Evolutionary conservation across 176 grass and related monocot genomes (phyloP).

Genomic region (Raddia guianensis): DNA sequence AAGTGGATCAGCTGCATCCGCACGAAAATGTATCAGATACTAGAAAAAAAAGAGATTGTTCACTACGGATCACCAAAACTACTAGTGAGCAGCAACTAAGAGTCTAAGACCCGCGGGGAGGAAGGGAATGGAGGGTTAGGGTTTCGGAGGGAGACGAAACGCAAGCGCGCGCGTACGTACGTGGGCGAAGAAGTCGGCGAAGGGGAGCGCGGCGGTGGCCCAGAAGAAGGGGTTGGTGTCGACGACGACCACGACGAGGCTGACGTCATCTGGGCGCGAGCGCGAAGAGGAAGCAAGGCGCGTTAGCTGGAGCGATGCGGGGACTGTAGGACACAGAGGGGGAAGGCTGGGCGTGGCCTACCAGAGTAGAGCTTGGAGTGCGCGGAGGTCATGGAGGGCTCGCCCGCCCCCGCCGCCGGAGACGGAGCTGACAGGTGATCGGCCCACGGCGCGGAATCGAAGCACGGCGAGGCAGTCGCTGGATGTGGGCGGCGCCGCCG

Average conservation of each 20-base stretch:
- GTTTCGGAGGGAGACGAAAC: neutral
- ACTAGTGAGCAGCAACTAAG: too few species aligned
- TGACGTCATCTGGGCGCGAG: constrained; percentile 69
- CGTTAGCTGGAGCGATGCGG: neutral
- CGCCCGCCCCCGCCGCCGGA: neutral
- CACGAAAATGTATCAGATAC: neutral
- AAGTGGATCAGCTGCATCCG: constrained; percentile 74
- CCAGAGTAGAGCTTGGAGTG: constrained; percentile 76
- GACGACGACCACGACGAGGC: constrained; percentile 73
- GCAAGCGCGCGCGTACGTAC: constrained; percentile 27
- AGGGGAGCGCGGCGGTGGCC: constrained; percentile 60
- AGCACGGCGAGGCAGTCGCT: neutral
- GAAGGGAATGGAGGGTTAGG: neutral
- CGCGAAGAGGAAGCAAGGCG: neutral
- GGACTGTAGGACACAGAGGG: neutral
- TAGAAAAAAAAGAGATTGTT: neutral
- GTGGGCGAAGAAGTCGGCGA: constrained; percentile 76
- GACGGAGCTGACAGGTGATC: neutral
- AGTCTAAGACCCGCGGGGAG: too few species aligned
- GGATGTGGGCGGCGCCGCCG: constrained; percentile 1
- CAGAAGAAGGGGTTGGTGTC: constrained; percentile 97
- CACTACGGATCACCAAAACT: too few species aligned
- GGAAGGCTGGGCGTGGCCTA: constrained; percentile 13
- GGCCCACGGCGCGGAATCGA: neutral
- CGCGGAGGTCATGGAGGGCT: constrained; percentile 45